Evolutionary conservation across 257 asterid species (phyloP).

Genomic region (Lithospermum erythrorhizon): DNA sequence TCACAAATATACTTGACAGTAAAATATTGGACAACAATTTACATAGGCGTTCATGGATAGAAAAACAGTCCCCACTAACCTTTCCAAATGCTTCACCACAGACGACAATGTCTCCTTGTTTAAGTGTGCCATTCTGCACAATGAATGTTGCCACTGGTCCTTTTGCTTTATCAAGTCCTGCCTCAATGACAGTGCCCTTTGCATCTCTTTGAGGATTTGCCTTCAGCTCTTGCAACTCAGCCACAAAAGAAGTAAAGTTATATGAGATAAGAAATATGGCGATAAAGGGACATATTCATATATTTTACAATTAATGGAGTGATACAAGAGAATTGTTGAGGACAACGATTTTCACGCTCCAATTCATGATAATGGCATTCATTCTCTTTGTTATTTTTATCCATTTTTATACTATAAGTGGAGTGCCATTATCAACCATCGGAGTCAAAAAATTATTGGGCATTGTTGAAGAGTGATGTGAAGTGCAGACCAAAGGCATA

Average conservation of each 20-base stretch:
- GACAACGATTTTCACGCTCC: no score
- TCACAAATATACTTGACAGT: background rate
- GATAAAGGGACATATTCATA: no score
- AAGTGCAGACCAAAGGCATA: no score
- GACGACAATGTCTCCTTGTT: conserved; percentile 68
- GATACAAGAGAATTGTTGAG: background rate
- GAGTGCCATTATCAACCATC: no score
- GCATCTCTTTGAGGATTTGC: conserved; percentile 94
- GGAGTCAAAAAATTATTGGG: no score
- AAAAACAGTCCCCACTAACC: conserved; percentile 40
- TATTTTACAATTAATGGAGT: no score
- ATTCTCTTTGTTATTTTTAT: no score
- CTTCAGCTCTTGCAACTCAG: conserved; percentile 93
- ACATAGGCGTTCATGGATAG: conserved; percentile 1
- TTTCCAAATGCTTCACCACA: conserved; percentile 98
- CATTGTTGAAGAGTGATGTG: no score
- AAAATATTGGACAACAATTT: conserved; percentile 3
- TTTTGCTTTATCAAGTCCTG: conserved; percentile 90
- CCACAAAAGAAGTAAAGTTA: background rate
- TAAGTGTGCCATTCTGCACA: conserved; percentile 92
- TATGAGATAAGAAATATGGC: background rate
- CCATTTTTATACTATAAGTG: no score
- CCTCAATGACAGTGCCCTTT: conserved; percentile 92
- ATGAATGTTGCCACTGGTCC: conserved; percentile 93
- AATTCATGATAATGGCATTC: no score